Conservation (phyloP, 2,329 filamentous ascomycete genomes). For the Hypomyces perniciosus region DNA sequence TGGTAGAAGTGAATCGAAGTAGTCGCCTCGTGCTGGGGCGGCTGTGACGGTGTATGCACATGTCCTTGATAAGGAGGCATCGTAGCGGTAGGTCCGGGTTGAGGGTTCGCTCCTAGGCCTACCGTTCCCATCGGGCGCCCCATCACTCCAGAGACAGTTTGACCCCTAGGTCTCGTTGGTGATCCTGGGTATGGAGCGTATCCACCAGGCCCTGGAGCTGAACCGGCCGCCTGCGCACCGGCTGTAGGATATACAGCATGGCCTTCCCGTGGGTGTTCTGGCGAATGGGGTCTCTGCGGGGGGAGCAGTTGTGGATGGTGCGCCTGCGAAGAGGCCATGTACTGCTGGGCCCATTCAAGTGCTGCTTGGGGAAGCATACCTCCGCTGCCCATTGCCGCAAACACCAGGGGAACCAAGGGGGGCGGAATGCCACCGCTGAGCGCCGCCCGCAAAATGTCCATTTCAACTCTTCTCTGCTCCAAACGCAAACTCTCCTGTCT, state of each 20-base stretch:
- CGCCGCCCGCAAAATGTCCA: slow-evolving; percentile 65
- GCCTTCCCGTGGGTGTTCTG: slow-evolving; percentile 48
- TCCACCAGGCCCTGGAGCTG: slow-evolving; percentile 31
- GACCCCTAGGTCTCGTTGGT: slow-evolving; percentile 44
- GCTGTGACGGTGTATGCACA: slow-evolving; percentile 45
- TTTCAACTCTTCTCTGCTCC: slow-evolving; percentile 67
- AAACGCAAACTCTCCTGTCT: slow-evolving; percentile 59
- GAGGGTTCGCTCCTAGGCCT: slow-evolving; percentile 40
- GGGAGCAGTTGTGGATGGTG: slow-evolving; percentile 47
- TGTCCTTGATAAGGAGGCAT: slow-evolving; percentile 39
- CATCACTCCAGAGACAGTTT: slow-evolving; percentile 39
- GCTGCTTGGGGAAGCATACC: slow-evolving; percentile 54
- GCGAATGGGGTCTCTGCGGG: slow-evolving; percentile 44
- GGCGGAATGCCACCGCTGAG: slow-evolving; percentile 66
- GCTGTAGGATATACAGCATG: slow-evolving; percentile 38
- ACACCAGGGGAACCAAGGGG: slow-evolving; percentile 67
- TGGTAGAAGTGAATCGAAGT: slow-evolving; percentile 86
- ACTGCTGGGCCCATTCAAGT: slow-evolving; percentile 64
- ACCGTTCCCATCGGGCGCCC: slow-evolving; percentile 32
- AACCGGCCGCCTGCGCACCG: slow-evolving; percentile 17
- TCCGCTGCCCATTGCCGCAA: slow-evolving; percentile 61
- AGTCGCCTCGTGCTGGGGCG: slow-evolving; percentile 58
- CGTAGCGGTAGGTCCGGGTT: slow-evolving; percentile 21
- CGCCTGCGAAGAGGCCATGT: slow-evolving; percentile 46
- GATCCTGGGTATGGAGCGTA: slow-evolving; percentile 45